Conservation (phyloP, 2,329 filamentous ascomycete genomes). For the Epichloe gansuensis region DNA sequence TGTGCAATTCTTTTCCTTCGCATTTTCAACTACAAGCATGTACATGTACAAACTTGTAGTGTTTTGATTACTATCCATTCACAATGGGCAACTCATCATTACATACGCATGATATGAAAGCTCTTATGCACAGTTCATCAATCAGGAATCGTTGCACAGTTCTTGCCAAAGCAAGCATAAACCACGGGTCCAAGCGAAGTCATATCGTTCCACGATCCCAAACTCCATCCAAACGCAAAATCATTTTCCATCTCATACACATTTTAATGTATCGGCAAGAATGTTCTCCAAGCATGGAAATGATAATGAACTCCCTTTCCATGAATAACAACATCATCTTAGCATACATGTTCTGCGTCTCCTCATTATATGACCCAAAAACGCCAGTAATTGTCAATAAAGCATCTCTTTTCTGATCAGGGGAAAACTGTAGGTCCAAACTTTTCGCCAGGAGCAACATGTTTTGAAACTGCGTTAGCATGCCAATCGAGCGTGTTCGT, state of each 20-base stretch:
- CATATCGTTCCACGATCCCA: conserved; percentile 1
- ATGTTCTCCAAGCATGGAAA: background rate
- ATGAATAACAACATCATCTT: background rate
- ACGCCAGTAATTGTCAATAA: conserved; percentile 1
- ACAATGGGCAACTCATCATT: no score
- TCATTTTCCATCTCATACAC: background rate
- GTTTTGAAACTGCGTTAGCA: conserved; percentile 30
- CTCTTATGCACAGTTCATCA: conserved; percentile 1
- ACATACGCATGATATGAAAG: no score
- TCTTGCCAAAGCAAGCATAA: background rate
- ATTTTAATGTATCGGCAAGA: background rate
- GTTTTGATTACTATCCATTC: no score
- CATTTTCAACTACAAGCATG: no score
- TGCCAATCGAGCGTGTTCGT: conserved; percentile 34
- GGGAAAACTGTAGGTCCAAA: conserved; percentile 34
- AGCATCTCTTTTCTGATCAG: conserved; percentile 1
- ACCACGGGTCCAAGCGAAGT: background rate
- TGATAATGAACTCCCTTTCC: background rate
- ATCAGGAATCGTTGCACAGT: conserved; percentile 7
- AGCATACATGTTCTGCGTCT: background rate
- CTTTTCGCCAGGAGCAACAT: conserved; percentile 29
- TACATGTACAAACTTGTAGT: no score
- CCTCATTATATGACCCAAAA: conserved; percentile 3
- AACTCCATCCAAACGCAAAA: conserved; percentile 8
- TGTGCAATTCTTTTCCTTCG: no score